Conservation (phyloP, 495 filamentous ascomycete genomes). For the Xylaria palmicola region DNA sequence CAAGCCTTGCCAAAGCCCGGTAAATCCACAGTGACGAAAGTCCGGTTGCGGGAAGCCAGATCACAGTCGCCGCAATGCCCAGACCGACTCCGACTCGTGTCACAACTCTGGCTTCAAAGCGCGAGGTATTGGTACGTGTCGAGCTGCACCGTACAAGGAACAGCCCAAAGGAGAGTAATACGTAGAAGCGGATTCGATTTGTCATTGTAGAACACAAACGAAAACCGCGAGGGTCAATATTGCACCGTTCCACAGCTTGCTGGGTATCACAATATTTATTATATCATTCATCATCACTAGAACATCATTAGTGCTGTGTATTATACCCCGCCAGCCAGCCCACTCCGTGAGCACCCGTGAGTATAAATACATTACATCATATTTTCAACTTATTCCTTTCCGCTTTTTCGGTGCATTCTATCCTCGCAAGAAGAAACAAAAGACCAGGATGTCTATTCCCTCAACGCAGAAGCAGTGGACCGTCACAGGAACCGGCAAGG, state of each 20-base stretch:
- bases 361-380: constrained; percentile 2
- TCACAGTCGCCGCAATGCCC: too few relatives aligned
- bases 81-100: too few relatives aligned
- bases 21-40: too few relatives aligned
- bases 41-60: too few relatives aligned
- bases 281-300: constrained; percentile 1
- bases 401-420: background rate
- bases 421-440: background rate
- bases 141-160: background rate
- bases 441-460: constrained; percentile 28
- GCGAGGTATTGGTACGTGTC: too few relatives aligned
- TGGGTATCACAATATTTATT: background rate
- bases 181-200: too few relatives aligned
- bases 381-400: background rate
- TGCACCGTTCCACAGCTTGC: background rate
- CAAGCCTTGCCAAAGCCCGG: too few relatives aligned
- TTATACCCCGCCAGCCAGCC: constrained; percentile 3
- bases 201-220: background rate
- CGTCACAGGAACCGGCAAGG: constrained; percentile 53
- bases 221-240: background rate
- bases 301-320: background rate
- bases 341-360: background rate
- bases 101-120: too few relatives aligned
- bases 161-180: background rate
- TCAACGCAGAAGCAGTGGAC: constrained; percentile 66